phyloP scores from a whole-genome alignment of 129 eudicot genomes.

The Cynara cardunculus region DNA sequence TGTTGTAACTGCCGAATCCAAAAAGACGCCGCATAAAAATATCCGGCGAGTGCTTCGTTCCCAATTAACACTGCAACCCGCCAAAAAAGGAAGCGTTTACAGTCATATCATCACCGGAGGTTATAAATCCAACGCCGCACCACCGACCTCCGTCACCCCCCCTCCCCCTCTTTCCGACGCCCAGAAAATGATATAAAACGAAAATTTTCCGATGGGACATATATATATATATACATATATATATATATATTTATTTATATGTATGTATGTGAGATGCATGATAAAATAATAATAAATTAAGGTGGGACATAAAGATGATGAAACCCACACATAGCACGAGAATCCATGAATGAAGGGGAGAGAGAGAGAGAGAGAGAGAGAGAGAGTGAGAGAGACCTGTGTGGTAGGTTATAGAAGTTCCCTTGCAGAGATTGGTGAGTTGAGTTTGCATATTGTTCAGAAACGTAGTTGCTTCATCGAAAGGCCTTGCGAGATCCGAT shows the following conservation, averaged over 20 bases:
- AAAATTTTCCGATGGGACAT: neutral
- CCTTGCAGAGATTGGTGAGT: constrained; percentile 49
- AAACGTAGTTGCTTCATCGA: constrained; percentile 50
- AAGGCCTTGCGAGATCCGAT: constrained; percentile 54
- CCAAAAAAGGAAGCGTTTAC: neutral
- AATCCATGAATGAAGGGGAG: constrained; percentile 14
- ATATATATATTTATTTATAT: neutral
- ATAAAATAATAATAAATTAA: constrained; percentile 5
- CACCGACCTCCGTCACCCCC: neutral
- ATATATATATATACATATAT: neutral
- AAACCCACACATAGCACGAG: constrained; percentile 12
- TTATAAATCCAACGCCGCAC: neutral
- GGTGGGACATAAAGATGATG: constrained; percentile 27
- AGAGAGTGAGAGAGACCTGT: constrained; percentile 26
- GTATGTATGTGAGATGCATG: neutral
- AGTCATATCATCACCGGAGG: neutral
- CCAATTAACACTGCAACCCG: neutral
- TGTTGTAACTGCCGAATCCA: neutral
- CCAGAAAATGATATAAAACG: neutral
- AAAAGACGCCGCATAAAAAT: neutral
- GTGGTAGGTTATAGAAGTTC: constrained; percentile 30
- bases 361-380: neutral
- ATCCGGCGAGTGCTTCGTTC: neutral
- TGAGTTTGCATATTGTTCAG: constrained; percentile 49
- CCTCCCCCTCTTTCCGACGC: neutral